Evolutionary conservation across 1,284 basidiomycete species (phyloP), one percentile per base, ranked within the genome.

Genomic region (Sparassis latifolia): DNA sequence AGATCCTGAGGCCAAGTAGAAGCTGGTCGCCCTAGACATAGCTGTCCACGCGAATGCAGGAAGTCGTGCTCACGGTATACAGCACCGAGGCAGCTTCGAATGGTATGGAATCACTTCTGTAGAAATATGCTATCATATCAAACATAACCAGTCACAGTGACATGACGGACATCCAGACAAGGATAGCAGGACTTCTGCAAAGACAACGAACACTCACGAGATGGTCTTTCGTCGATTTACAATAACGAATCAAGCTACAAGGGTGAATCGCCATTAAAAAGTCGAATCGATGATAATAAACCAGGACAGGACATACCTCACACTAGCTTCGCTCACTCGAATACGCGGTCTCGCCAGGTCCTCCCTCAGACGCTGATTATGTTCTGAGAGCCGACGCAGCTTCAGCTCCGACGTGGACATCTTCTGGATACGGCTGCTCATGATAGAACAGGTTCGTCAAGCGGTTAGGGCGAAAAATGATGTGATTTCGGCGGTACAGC

Each of bases 381-480:
- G 87, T 69, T 92, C 89, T 27, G 80, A 80, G 56, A 92, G 72
- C 40, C 89, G 74, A 31, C 89, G 78, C 48, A 91, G 82, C 74
- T 89, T 90, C 67, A 92, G 80, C 74, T 92, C 89, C 47, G 82
- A 82, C 86, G 90, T 89, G 58, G 80, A 79, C 64, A 80, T 80
- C 66, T 83, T 83, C 6, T 62, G 59, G 29, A 59, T 59, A 40
- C 66, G 66, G 58, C 60, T 54, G 61, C 61, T 65, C 66, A 67
- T 67, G 50, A 44, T 61, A 58, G 9, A 44, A 9, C 46, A 33
- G 10, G 20, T 48, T 45, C n/a, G 39, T 20, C n/a, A 53, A 33
- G 45, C n/a, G 33, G 50, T 41, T 38, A 33, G 48, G 41, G 42
- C 39, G 44, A 40, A 47, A 20, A 20, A 20, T 30, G 32, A 35